A percentile compares a stretch with the other conserved stretches of the same genome.
Evolutionary conservation across 352 stramenopile species (phyloP).

Genomic region (Phytopythium vexans): DNA sequence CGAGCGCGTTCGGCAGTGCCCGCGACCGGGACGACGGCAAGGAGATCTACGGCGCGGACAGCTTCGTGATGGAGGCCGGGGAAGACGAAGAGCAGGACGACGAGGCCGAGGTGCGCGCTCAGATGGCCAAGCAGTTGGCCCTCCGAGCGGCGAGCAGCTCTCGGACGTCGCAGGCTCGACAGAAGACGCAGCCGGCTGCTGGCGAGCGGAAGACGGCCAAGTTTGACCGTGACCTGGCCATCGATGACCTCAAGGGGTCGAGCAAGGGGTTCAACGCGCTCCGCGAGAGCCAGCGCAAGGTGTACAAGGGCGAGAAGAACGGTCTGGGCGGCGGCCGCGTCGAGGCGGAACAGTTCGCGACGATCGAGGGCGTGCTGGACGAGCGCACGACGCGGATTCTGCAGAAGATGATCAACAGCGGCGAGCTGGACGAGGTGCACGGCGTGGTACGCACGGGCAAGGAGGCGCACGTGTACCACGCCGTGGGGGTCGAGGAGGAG

Average conservation of each 20-base stretch:
- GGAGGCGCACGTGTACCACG: constrained; percentile 81
- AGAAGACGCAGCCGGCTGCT: neutral
- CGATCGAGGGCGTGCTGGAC: constrained; percentile 75
- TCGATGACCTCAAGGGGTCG: constrained; percentile 14
- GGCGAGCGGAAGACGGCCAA: constrained; percentile 21
- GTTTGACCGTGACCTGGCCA: constrained; percentile 29
- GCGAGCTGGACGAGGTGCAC: constrained; percentile 66
- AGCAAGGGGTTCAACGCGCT: constrained; percentile 54
- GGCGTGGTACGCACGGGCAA: constrained; percentile 80
- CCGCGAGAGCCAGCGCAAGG: constrained; percentile 44
- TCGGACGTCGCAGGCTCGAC: too few species aligned
- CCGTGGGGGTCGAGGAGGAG: constrained; percentile 44
- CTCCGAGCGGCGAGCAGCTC: too few species aligned
- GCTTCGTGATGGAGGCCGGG: constrained; percentile 14
- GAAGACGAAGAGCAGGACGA: neutral
- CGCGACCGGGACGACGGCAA: constrained; percentile 26
- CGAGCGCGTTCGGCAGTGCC: constrained; percentile 33
- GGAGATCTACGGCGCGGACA: constrained; percentile 41
- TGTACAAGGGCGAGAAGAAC: constrained; percentile 59
- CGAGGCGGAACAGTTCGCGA: constrained; percentile 49
- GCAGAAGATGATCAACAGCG: constrained; percentile 73
- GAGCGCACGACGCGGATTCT: constrained; percentile 63
- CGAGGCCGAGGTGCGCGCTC: neutral
- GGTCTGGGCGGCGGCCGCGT: constrained; percentile 41
- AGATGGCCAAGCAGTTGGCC: too few species aligned